Evolutionary conservation across 2,329 filamentous ascomycete species (phyloP).

Genomic region (Aspergillus proliferans): DNA sequence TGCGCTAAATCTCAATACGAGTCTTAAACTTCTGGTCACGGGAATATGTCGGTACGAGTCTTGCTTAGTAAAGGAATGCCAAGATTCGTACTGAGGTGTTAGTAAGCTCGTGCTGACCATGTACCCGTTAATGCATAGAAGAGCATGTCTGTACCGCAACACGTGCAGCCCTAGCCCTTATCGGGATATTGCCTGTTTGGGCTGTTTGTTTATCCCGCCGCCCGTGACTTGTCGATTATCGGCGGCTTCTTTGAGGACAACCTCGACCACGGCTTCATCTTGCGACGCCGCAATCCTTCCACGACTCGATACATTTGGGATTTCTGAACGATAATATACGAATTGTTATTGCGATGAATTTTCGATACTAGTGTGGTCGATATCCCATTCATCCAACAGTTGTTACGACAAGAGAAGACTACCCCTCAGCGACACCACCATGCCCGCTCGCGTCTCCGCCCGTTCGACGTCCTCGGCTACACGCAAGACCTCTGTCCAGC

Average conservation of each 20-base stretch:
- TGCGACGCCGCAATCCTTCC: background rate
- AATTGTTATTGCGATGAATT: background rate
- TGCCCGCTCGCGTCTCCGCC: constrained; percentile 37
- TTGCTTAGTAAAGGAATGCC: too few relatives aligned
- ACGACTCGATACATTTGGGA: background rate
- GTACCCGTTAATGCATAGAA: too few relatives aligned
- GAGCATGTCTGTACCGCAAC: background rate
- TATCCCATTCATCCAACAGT: background rate
- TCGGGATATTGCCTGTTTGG: constrained; percentile 29
- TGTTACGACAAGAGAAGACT: background rate
- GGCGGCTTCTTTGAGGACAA: constrained; percentile 2
- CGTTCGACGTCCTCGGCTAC: constrained; percentile 31
- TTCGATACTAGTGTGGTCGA: background rate
- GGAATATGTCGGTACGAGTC: too few relatives aligned
- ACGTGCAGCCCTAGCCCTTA: constrained; percentile 29
- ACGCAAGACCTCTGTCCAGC: constrained; percentile 51
- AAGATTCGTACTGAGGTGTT: too few relatives aligned
- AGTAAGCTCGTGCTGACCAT: too few relatives aligned
- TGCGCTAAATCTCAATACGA: too few relatives aligned
- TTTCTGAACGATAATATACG: background rate
- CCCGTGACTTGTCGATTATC: constrained; percentile 13
- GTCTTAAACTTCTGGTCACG: too few relatives aligned
- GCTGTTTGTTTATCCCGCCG: constrained; percentile 33
- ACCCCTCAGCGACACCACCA: constrained; percentile 15
- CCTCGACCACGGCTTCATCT: background rate